Percentiles rank a stretch among this genome's conserved stretches.
Conservation (phyloP, 352 stramenopile genomes). For the Globisporangium takayamanum region DNA sequence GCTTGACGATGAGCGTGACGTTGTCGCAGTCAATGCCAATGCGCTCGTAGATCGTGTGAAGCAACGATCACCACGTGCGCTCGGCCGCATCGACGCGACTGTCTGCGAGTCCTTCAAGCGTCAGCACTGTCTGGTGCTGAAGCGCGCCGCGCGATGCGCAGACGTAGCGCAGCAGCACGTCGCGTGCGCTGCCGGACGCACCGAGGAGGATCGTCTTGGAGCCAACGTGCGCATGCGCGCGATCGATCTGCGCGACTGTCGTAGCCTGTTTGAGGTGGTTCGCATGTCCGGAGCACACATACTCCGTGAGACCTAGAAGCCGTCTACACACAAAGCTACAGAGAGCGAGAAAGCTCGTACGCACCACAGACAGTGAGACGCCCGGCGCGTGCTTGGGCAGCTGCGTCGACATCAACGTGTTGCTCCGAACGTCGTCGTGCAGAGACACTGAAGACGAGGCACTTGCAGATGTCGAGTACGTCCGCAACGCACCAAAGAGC, state of each 20-base stretch:
- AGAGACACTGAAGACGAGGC: too few species aligned
- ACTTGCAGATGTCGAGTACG: constrained; percentile 3
- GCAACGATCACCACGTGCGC: constrained; percentile 32
- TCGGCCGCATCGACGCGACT: constrained; percentile 7
- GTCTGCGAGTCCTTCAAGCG: constrained; percentile 24
- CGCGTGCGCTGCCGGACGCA: constrained; percentile 18
- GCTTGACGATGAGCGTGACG: constrained; percentile 55
- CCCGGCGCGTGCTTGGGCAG: constrained; percentile 8
- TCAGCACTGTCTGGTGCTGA: constrained; percentile 19
- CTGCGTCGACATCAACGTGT: constrained; percentile 5
- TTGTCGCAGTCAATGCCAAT: constrained; percentile 47
- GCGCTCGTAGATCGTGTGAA: constrained; percentile 42
- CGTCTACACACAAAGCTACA: not conserved
- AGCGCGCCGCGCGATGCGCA: constrained; percentile 12
- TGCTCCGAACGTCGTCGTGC: not conserved
- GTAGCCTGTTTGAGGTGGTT: constrained; percentile 19
- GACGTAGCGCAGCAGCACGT: constrained; percentile 38
- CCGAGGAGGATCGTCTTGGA: constrained; percentile 36
- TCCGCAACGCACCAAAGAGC: constrained; percentile 25
- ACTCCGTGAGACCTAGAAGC: not conserved
- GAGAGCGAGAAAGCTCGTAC: not conserved
- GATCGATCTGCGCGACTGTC: constrained; percentile 32
- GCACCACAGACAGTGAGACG: constrained; percentile 32
- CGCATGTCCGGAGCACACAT: not conserved
- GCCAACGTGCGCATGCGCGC: constrained; percentile 27